A percentile compares a stretch with the other conserved stretches of the same genome.
These are phyloP conservation scores for Aspergillus ruber DNA, from an alignment of 2,329 filamentous ascomycete genomes.

Conservation along the genomic window DNA sequence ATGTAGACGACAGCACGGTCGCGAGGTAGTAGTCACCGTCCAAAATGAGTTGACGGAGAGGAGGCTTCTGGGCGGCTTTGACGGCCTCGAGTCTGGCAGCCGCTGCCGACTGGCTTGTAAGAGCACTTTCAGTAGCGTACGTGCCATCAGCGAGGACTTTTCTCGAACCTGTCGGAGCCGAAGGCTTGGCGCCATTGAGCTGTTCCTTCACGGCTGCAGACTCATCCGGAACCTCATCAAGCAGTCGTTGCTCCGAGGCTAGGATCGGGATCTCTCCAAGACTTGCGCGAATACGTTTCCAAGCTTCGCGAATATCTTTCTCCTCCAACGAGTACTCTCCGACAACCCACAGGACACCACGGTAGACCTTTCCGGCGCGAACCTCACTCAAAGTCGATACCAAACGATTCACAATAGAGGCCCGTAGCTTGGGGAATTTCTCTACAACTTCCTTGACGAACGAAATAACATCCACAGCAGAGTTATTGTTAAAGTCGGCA, in stretches of 20 bases:
- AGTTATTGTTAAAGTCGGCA: conserved; percentile 93
- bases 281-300: conserved; percentile 91
- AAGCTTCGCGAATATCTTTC: conserved; percentile 89
- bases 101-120: conserved; percentile 85
- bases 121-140: conserved; percentile 91
- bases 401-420: conserved; percentile 78
- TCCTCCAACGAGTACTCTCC: conserved; percentile 94
- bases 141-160: conserved; percentile 94
- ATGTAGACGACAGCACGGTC: conserved; percentile 87
- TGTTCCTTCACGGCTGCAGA: conserved; percentile 61
- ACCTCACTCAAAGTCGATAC: conserved; percentile 90
- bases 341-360: conserved; percentile 94
- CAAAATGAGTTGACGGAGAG: conserved; percentile 85
- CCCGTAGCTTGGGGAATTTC: conserved; percentile 86
- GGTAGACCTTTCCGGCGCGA: conserved; percentile 92
- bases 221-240: conserved; percentile 73
- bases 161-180: conserved; percentile 74
- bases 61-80: conserved; percentile 93
- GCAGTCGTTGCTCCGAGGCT: conserved; percentile 82
- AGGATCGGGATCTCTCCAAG: conserved; percentile 95
- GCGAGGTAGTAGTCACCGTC: conserved; percentile 97
- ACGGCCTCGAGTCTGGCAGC: conserved; percentile 92
- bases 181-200: conserved; percentile 69
- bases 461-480: conserved; percentile 93
- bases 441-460: conserved; percentile 99